These are phyloP conservation scores for Fallopia convolvulus DNA, from an alignment of 148 eudicot species.

Conservation along the genomic window DNA sequence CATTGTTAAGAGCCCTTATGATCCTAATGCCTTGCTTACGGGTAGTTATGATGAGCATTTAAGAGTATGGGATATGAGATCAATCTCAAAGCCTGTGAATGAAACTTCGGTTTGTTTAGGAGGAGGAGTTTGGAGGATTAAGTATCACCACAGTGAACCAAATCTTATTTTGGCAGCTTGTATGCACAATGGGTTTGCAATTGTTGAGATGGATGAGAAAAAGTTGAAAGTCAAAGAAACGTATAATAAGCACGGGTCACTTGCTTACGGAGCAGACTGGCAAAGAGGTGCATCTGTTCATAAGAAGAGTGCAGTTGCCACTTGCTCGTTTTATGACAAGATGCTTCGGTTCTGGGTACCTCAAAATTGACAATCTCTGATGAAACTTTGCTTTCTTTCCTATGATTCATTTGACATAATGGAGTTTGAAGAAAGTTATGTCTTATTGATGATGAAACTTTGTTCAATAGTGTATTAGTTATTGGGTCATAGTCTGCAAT, in stretches of 20 bases:
- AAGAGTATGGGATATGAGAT: slow-evolving; percentile 83
- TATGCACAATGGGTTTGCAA: slow-evolving; percentile 91
- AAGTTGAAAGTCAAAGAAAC: slow-evolving; percentile 52
- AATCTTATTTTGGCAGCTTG: slow-evolving; percentile 71
- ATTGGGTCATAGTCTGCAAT: neutral
- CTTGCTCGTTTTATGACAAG: slow-evolving; percentile 90
- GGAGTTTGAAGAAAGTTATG: neutral
- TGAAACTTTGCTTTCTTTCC: neutral
- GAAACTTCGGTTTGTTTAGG: slow-evolving; percentile 63
- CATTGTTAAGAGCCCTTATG: slow-evolving; percentile 64
- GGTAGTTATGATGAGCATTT: slow-evolving; percentile 85
- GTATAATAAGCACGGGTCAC: slow-evolving; percentile 62
- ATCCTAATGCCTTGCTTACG: slow-evolving; percentile 55
- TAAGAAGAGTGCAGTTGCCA: slow-evolving; percentile 48
- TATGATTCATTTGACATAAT: neutral
- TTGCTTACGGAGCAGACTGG: slow-evolving; percentile 99
- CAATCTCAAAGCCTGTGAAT: slow-evolving; percentile 52
- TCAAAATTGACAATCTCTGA: slow-evolving; percentile 19
- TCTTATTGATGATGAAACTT: neutral
- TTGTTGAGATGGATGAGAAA: slow-evolving; percentile 42
- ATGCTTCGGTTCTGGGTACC: slow-evolving; percentile 79
- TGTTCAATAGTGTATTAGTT: neutral
- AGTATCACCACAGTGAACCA: slow-evolving; percentile 55
- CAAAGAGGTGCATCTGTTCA: slow-evolving; percentile 38
- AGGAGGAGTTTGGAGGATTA: slow-evolving; percentile 98